These are phyloP conservation scores for Apiotrichum siamense DNA, from an alignment of 1,284 basidiomycete species.

Conservation along the genomic window DNA sequence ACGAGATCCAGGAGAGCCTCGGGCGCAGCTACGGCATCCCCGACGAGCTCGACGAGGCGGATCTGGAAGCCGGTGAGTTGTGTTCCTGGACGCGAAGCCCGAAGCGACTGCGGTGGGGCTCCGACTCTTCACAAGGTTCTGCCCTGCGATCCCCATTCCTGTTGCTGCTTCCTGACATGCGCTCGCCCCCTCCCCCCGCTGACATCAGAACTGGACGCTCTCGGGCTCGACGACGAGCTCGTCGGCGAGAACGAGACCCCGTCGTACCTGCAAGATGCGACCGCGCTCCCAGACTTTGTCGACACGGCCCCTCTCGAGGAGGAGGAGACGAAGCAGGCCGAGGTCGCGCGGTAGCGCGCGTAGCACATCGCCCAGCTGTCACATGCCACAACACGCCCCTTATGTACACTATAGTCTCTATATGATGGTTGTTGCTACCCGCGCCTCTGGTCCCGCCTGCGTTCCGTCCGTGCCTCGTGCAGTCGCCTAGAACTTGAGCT, in stretches of 20 bases:
- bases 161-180: too few relatives aligned
- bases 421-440: too few relatives aligned
- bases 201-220: constrained; percentile 72
- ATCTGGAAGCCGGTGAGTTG: constrained; percentile 82
- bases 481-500: constrained; percentile 29
- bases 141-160: too few relatives aligned
- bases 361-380: too few relatives aligned
- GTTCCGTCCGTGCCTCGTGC: neutral
- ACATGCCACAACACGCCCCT: neutral
- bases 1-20: constrained; percentile 93
- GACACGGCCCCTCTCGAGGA: constrained; percentile 64
- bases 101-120: too few relatives aligned
- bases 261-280: constrained; percentile 76
- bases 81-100: too few relatives aligned
- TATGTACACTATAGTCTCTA: constrained; percentile 5
- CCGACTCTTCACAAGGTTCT: too few relatives aligned
- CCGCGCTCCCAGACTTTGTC: constrained; percentile 80
- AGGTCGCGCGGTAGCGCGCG: constrained; percentile 22
- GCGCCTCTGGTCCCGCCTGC: too few relatives aligned
- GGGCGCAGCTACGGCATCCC: constrained; percentile 93
- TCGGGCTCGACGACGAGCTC: constrained; percentile 62
- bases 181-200: too few relatives aligned
- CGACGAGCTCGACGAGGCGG: constrained; percentile 95
- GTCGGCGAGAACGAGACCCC: constrained; percentile 75
- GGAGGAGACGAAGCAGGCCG: constrained; percentile 19